Evolutionary conservation across 306 rosid genomes (phyloP), one percentile per base, ranked within the genome.

Genomic region (Cotoneaster glaucophyllus): DNA sequence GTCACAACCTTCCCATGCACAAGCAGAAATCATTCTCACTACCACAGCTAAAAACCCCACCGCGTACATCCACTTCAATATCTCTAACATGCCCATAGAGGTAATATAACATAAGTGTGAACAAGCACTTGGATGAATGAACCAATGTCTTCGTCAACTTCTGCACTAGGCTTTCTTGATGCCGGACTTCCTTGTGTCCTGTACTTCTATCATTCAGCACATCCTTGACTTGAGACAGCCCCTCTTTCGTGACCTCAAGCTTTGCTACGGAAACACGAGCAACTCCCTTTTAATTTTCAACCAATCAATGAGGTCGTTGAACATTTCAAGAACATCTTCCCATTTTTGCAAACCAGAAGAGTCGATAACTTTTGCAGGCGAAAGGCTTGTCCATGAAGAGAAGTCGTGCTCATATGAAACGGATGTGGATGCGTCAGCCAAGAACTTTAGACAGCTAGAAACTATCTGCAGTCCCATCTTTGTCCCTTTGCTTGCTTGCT

Each of bases 1-100:
- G 89, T 92, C 87, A 94, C 83, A 77, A 94, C 82, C 83, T 90
- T 79, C 98, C 98, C 90, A 90, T 85, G 65, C 69, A 84, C 89
- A 94, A 82, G 76, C 82, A 79, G 53, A 82, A 85, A 79, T 75
- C 81, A 15, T 77, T 76, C n/a, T n/a, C 82, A 64, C 74, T 74
- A 77, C 78, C 88, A 66, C 31, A 74, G 50, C 37, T 69, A 75
- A 69, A 22, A 48, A 92, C 4, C 75, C 97, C 95, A 70, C 98
- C 98, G 19, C 86, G 71, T 77, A 92, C 17, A 74, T 94, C 98
- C 67, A 31, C 32, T 31, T 4, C 32, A 31, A 31, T 61, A 82
- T 94, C 92, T 56, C 81, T 81, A 71, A 90, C 88, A 67, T 80
- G 82, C 64, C 96, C n/a, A n/a, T n/a, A n/a, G n/a, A n/a, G n/a